These are phyloP conservation scores for Ligustrum vulgare DNA, from an alignment of 257 asterid species.

Conservation along the genomic window DNA sequence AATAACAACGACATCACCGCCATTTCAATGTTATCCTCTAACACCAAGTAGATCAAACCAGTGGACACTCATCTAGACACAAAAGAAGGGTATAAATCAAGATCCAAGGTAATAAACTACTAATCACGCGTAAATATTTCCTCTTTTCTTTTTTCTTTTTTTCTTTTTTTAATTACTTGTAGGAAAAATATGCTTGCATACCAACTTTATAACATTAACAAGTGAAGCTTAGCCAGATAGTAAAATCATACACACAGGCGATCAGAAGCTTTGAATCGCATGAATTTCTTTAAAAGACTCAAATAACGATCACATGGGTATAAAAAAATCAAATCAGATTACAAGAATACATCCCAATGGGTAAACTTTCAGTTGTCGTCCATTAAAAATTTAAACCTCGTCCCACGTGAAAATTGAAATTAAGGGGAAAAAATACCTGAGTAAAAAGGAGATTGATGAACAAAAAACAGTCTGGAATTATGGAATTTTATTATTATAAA, in stretches of 20 bases:
- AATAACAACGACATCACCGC: neutral
- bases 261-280: neutral
- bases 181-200: neutral
- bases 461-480: neutral
- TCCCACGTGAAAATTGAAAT: neutral
- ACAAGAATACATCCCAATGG: neutral
- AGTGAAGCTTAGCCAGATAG: neutral
- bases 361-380: neutral
- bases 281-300: neutral
- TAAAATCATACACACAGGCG: neutral
- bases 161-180: no score
- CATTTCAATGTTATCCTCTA: neutral
- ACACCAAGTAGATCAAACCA: neutral
- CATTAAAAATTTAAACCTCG: neutral
- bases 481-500: no score
- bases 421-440: neutral
- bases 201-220: neutral
- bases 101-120: neutral
- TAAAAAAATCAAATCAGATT: neutral
- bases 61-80: neutral
- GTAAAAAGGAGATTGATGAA: neutral
- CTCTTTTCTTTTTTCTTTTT: neutral
- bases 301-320: neutral
- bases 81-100: no score
- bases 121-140: neutral